Evolutionary conservation across 2,329 filamentous ascomycete genomes (phyloP), one percentile per base, ranked within the genome.

Genomic region (Penicillium sp.): DNA sequence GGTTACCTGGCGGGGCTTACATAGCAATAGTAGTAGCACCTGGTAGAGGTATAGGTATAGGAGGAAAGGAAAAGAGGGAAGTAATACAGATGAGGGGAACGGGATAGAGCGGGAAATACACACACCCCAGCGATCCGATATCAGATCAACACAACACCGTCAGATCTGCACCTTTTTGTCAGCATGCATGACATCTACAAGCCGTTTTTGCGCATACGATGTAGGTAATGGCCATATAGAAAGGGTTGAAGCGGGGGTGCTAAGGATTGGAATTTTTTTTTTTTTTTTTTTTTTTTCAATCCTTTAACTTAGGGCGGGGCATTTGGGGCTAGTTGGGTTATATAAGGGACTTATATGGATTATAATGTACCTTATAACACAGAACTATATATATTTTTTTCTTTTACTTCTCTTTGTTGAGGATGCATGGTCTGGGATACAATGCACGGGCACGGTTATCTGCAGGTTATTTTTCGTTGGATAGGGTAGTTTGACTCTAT

Each of bases 121-220:
- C 48, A 57, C 54, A 44, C 42, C 42, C 52, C 21, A 38, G 19
- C 10, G 13, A 6, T 17, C 49, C 25, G 42, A 57, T 56, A 56
- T 56, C 29, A 57, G 35, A 53, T 45, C 41, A 47, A 35, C 48
- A 27, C 12, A 4, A 27, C 19, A 49, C 29, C 12, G 29, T 41
- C n/a, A 27, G 48, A 50, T 41, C 48, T 50, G 35, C 48, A 17
- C 6, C 27, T 39, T 41, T 27, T 41, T 23, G 53, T 65, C 59
- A 65, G 61, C 57, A 63, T 63, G 62, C 62, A 65, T 61, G 61
- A 60, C 64, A 66, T 61, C 33, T 49, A 33, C 35, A 44, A 55
- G 39, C 49, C 29, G 44, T 38, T 35, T 35, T 38, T 55, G 52
- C 19, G 39, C 55, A 29, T 59, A 49, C 12, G 9, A 45, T 45